Evolutionary conservation across 1,139 yeast species (phyloP).

Genomic region (Geotrichum australiense): DNA sequence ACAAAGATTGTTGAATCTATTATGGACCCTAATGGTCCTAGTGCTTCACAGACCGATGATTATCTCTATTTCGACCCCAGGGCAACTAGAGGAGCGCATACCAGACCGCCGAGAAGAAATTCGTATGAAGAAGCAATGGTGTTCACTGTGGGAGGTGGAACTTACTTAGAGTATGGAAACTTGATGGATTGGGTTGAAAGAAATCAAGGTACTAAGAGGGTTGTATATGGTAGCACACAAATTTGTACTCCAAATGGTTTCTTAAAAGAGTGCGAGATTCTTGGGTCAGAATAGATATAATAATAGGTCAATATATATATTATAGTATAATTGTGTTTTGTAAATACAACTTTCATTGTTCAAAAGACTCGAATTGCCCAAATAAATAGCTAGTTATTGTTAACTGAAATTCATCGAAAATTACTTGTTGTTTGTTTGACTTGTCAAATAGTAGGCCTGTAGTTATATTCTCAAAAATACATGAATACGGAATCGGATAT

Average conservation of each 20-base stretch:
- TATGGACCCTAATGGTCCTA: conserved; percentile 66
- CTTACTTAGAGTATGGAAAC: conserved; percentile 87
- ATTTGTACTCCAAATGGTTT: conserved; percentile 72
- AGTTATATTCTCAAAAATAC: no score
- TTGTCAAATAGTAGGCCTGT: no score
- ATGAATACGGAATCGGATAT: no score
- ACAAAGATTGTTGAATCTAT: conserved; percentile 87
- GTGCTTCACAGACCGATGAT: conserved; percentile 55
- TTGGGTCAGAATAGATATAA: conserved; percentile 37
- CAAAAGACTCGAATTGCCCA: no score
- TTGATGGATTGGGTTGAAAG: conserved; percentile 78
- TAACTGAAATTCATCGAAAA: no score
- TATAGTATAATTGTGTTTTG: background rate
- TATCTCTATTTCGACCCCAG: conserved; percentile 87
- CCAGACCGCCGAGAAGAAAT: conserved; percentile 83
- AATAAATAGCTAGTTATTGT: no score
- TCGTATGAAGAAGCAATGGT: conserved; percentile 75
- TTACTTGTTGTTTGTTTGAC: no score
- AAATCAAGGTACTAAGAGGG: conserved; percentile 36
- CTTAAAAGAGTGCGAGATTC: conserved; percentile 58
- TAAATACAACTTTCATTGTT: background rate
- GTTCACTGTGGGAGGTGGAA: conserved; percentile 95
- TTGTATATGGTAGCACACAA: conserved; percentile 83
- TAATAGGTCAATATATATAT: conserved; percentile 4
- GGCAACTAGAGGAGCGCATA: conserved; percentile 75